Base-by-base conservation (phyloP, 768 basidiomycete genomes). In the Podaxis sp. region DNA sequence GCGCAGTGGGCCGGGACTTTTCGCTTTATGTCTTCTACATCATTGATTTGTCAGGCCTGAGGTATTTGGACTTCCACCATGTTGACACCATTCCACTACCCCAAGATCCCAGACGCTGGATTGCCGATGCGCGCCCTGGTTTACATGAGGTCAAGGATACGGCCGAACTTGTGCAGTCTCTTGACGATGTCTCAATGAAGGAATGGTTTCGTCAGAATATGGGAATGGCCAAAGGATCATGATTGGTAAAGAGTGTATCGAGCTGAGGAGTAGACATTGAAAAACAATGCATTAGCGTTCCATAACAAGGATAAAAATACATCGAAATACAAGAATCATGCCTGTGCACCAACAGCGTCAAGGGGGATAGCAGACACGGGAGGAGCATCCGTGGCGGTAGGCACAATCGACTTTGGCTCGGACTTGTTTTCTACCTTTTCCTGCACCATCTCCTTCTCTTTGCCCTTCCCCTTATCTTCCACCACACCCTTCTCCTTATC, bases 61-160 rank as follows among this genome's bases (percentile, higher is more conserved):
- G 77, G 1, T 80, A 79, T 64, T 70, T 78, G n/a, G 75, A 77
- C 52, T 79, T 78, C 59, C 76, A 73, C 60, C 77, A 79, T 50
- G 69, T 80, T 9, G 72, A 72, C 61, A 79, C 75, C 2, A 70
- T 71, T 9, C 69, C 68, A 28, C 62, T 76, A 35, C 62, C 58
- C 1, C 32, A 54, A 25, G 57, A 62, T 13, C 25, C 44, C 32
- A 55, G 61, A 47, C 54, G 35, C 7, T 69, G 69, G 18, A 38
- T 75, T 28, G 67, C 71, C 11, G 65, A 69, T 32, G 67, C 64
- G 2, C 69, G 68, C 57, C 36, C 61, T 13, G 78, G 78, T 4
- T 63, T 80, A 18, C 71, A 69, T 11, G 77, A 80, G 59, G 73
- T 77, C 21, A 32, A 65, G 18, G 68, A 74, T 59, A 76, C 76